Evolutionary conservation across 768 basidiomycete species (phyloP).

Genomic region (Leccinum sublutescens): DNA sequence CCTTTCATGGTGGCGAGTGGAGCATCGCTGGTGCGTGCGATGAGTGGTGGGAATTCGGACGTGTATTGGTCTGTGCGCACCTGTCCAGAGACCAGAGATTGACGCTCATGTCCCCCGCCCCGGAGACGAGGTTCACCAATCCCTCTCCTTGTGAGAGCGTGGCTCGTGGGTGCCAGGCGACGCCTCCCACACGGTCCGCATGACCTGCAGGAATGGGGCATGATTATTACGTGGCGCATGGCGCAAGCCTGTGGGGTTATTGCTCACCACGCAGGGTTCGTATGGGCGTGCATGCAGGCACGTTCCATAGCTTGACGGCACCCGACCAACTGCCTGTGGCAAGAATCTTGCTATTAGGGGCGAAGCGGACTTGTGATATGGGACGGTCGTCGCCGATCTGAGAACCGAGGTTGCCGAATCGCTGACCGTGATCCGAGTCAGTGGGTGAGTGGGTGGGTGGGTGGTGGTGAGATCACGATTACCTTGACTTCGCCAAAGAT

Average conservation of each 20-base stretch:
- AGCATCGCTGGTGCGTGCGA: conserved; percentile 55
- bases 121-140: conserved; percentile 82
- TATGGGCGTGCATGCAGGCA: conserved; percentile 84
- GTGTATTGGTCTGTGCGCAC: conserved; percentile 39
- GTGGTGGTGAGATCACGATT: conserved; percentile 14
- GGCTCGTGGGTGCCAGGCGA: conserved; percentile 97
- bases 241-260: not conserved
- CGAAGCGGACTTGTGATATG: conserved; percentile 89
- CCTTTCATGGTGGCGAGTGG: conserved; percentile 86
- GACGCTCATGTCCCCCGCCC: conserved; percentile 83
- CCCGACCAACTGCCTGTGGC: conserved; percentile 98
- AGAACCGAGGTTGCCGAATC: conserved; percentile 89
- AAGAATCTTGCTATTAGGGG: conserved; percentile 84
- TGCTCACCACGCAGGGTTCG: conserved; percentile 67
- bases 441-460: not conserved
- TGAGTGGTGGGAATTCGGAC: conserved; percentile 5
- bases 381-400: conserved; percentile 98
- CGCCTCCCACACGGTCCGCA: conserved; percentile 87
- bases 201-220: conserved; percentile 55
- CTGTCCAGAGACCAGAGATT: conserved; percentile 87
- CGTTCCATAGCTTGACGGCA: conserved; percentile 91
- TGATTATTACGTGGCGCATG: conserved; percentile 3
- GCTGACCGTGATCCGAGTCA: conserved; percentile 43
- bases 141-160: conserved; percentile 66
- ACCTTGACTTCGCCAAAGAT: conserved; percentile 91